Evolutionary conservation across 352 stramenopile species (phyloP).

Genomic region (Blastocystis sp.): DNA sequence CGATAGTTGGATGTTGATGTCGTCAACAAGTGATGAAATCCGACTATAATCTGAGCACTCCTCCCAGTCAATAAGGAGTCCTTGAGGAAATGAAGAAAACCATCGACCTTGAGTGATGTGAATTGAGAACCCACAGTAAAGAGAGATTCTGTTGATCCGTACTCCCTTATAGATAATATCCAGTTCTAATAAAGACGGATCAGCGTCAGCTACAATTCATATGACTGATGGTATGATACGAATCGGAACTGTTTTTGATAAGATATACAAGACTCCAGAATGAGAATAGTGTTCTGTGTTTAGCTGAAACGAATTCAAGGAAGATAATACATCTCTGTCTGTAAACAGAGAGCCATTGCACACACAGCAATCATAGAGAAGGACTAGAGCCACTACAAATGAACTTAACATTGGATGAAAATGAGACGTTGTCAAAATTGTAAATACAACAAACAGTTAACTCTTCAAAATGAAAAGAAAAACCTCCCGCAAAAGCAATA

Average conservation of each 20-base stretch:
- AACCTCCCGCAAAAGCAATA: no score
- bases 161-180: neutral
- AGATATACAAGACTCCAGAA: neutral
- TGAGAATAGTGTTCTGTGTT: no score
- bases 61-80: neutral
- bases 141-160: neutral
- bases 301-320: no score
- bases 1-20: neutral
- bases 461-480: no score
- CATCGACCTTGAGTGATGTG: neutral
- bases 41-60: neutral
- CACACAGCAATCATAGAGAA: no score
- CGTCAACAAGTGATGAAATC: neutral
- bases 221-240: neutral
- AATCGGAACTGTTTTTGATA: neutral
- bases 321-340: no score
- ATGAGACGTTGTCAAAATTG: no score
- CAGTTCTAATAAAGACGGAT: neutral
- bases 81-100: neutral
- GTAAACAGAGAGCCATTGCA: no score
- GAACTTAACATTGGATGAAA: no score
- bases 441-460: no score
- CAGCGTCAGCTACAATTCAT: neutral
- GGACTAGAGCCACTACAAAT: no score
- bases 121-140: neutral